Conservation (phyloP, 306 rosid species). For the Adenanthera pavonina region DNA sequence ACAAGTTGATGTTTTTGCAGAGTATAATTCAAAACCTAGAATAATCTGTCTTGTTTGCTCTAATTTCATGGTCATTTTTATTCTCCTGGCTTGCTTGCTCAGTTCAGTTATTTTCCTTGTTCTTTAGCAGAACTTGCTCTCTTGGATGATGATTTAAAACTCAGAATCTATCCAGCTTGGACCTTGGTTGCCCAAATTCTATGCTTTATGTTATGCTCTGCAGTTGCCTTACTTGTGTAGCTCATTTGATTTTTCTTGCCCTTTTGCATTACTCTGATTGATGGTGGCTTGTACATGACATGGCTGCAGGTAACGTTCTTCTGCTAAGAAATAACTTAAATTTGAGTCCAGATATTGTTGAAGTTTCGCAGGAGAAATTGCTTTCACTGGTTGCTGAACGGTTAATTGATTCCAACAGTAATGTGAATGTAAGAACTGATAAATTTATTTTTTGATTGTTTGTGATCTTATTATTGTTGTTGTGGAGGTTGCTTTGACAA, state of each 20-base stretch:
- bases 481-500: conserved; percentile 33
- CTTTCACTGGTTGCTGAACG: conserved; percentile 91
- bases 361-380: conserved; percentile 94
- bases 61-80: conserved; percentile 20
- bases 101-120: conserved; percentile 27
- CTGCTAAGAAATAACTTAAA: conserved; percentile 77
- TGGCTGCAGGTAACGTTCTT: conserved; percentile 85
- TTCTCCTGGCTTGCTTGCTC: conserved; percentile 8
- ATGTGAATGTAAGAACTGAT: conserved; percentile 64
- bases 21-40: not conserved
- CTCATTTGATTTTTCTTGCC: conserved; percentile 29
- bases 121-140: not conserved
- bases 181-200: not conserved
- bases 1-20: conserved; percentile 11
- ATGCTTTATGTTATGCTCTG: conserved; percentile 15
- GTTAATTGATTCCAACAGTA: conserved; percentile 86
- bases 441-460: conserved; percentile 14
- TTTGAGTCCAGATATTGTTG: conserved; percentile 79
- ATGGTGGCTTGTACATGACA: conserved; percentile 21
- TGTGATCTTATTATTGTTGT: conserved; percentile 16
- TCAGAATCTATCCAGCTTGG: not conserved
- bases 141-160: not conserved
- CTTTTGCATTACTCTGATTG: not conserved
- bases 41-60: not conserved
- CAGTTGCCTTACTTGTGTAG: conserved; percentile 16